These are phyloP conservation scores for Senna tora DNA, from an alignment of 306 rosid genomes.

Conservation along the genomic window DNA sequence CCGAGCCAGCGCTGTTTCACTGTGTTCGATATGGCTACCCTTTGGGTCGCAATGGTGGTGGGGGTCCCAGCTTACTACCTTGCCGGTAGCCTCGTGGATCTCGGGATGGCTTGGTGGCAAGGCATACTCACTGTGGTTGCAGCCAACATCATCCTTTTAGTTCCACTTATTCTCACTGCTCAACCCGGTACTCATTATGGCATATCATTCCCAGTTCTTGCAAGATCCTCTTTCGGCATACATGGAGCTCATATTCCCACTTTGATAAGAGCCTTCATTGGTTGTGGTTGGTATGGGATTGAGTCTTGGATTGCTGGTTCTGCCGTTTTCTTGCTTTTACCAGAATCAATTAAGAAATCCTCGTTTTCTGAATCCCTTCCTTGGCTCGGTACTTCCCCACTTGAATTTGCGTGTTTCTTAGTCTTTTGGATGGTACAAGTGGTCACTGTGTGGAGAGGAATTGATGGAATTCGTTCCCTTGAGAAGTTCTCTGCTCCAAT, in stretches of 20 bases:
- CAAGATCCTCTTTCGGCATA: constrained; percentile 82
- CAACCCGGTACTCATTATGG: constrained; percentile 82
- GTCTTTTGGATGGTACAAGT: constrained; percentile 69
- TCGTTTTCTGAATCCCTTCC: constrained; percentile 46
- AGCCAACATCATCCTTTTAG: constrained; percentile 60
- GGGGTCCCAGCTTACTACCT: constrained; percentile 87
- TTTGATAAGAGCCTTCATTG: constrained; percentile 71
- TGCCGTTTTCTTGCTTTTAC: constrained; percentile 72
- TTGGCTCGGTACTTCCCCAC: constrained; percentile 85
- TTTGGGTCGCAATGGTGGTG: constrained; percentile 85
- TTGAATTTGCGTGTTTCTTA: constrained; percentile 70
- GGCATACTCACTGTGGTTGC: constrained; percentile 76
- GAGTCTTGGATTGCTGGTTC: constrained; percentile 93
- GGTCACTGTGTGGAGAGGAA: constrained; percentile 66
- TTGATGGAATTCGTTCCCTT: constrained; percentile 77
- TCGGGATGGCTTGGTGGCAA: constrained; percentile 99
- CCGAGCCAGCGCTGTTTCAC: constrained; percentile 57
- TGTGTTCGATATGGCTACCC: constrained; percentile 65
- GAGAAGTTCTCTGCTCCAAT: constrained; percentile 87
- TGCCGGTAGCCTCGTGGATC: constrained; percentile 86
- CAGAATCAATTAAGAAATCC: constrained; percentile 50
- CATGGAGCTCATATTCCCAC: constrained; percentile 86
- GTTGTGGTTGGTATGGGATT: constrained; percentile 96
- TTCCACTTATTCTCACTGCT: constrained; percentile 70
- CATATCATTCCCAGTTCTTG: constrained; percentile 80